Evolutionary conservation across 2,329 filamentous ascomycete genomes (phyloP), one percentile per base, ranked within the genome.

Genomic region (Alternaria sp.): DNA sequence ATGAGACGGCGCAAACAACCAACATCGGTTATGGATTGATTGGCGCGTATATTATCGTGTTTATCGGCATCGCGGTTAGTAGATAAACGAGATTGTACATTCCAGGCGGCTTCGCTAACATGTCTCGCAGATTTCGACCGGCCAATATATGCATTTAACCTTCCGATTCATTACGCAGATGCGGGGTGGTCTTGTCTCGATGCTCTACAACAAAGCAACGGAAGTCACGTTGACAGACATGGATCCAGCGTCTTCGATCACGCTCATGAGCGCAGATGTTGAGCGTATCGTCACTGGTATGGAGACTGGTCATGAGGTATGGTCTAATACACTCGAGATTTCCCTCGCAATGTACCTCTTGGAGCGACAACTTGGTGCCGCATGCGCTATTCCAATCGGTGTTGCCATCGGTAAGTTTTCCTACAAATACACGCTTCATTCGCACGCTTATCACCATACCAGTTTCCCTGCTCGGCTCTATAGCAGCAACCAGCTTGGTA

Each of bases 331-430:
- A 0, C 58, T 83, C 1, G 78, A 85, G 59, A 76, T 82, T 4
- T 77, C 66, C 4, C 52, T 85, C 2, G 80, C 79, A 0, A 79
- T 79, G 46, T 86, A 77, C 68, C 73, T 86, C 0, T 72, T 86
- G 0, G 72, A 84, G 21, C 65, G 63, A 4, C 77, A 83, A 46
- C 64, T 86, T 0, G 83, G 84, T 0, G 70, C 75, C 0, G 81
- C 82, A 0, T 85, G 82, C 37, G 67, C 80, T 0, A 79, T 81
- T 0, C 83, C 84, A 0, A 74, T 86, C 5, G 76, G 78, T 0
- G 72, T 83, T 2, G 80, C 83, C 0, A 45, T 80, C 8, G 41
- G 73, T 75, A 66, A 37, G 70, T 66, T 21, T n/a, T 23, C 4
- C 44, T 14, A 5, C 11, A 4, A 29, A 24, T 21, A 3, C 7